Percentiles rank a stretch among this genome's conserved stretches.
These are phyloP conservation scores for Allodekkera sacchari DNA, from an alignment of 805 yeast species.

Conservation along the genomic window DNA sequence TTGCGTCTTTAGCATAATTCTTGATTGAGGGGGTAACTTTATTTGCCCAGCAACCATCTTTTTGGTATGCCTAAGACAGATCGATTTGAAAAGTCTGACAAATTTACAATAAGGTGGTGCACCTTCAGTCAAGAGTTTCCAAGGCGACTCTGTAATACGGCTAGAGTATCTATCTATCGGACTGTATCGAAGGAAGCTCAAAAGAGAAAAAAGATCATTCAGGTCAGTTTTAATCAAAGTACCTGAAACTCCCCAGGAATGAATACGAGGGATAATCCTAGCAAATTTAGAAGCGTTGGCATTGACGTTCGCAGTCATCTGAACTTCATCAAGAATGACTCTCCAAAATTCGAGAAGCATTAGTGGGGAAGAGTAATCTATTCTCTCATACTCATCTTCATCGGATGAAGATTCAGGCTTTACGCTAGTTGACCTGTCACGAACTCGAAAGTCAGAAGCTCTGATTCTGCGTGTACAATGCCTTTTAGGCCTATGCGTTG, in stretches of 20 bases:
- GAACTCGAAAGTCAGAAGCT: constrained; percentile 2
- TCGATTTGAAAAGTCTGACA: constrained; percentile 38
- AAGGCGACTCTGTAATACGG: constrained; percentile 15
- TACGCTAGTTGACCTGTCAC: constrained; percentile 4
- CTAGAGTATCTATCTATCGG: constrained; percentile 45
- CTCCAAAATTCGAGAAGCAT: constrained; percentile 83
- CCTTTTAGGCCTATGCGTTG: constrained; percentile 42
- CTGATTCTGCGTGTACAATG: constrained; percentile 24
- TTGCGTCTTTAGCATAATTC: constrained; percentile 62
- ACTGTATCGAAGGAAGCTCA: constrained; percentile 54
- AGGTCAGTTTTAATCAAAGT: constrained; percentile 73
- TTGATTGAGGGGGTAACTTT: constrained; percentile 66
- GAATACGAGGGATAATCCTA: constrained; percentile 68
- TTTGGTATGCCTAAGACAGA: constrained; percentile 77
- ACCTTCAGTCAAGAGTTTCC: constrained; percentile 18
- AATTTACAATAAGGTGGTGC: constrained; percentile 32
- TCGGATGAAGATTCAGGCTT: constrained; percentile 1
- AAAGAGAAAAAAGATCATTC: constrained; percentile 60
- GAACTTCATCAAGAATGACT: constrained; percentile 88
- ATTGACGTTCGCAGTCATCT: constrained; percentile 71
- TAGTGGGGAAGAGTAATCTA: constrained; percentile 72
- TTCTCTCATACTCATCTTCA: constrained; percentile 20
- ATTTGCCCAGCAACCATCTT: constrained; percentile 74
- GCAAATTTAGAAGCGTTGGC: constrained; percentile 79
- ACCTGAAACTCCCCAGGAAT: constrained; percentile 97